Percentiles rank a stretch among this genome's conserved stretches.
Conservation (phyloP, 768 basidiomycete species). For the Lactarius quietus region DNA sequence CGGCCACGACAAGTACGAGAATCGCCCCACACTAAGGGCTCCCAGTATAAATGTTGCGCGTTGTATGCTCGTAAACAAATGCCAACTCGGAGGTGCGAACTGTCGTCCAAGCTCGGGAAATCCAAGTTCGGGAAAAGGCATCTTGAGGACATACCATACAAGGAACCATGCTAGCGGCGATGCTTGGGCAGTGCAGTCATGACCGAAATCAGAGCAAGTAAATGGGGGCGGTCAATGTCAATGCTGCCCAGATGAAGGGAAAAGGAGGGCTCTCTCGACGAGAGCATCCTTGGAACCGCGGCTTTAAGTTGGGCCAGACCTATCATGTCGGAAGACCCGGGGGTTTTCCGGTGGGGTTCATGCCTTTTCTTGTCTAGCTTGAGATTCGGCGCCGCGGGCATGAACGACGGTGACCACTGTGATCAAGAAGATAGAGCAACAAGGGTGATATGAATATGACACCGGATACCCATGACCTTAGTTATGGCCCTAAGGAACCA, state of each 20-base stretch:
- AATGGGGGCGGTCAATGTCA: neutral
- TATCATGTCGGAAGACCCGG: neutral
- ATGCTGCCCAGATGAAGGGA: neutral
- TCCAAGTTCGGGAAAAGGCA: neutral
- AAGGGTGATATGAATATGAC: no score
- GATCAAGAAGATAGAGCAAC: no score
- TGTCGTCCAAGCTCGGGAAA: no score
- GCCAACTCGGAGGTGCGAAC: neutral
- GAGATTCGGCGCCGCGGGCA: neutral
- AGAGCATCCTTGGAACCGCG: no score
- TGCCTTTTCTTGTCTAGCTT: neutral
- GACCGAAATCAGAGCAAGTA: neutral
- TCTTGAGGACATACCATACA: neutral
- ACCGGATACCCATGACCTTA: no score
- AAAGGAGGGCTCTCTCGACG: neutral
- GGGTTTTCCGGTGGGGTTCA: neutral
- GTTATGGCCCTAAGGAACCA: no score
- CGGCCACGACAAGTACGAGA: no score
- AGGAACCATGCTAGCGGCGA: neutral
- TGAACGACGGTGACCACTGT: neutral
- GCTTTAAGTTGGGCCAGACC: neutral
- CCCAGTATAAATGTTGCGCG: neutral
- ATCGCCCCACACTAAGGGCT: neutral
- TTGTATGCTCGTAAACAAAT: neutral
- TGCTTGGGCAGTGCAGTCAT: neutral